phyloP scores from a whole-genome alignment of 2,329 filamentous ascomycete species.

The Fusarium begoniae region DNA sequence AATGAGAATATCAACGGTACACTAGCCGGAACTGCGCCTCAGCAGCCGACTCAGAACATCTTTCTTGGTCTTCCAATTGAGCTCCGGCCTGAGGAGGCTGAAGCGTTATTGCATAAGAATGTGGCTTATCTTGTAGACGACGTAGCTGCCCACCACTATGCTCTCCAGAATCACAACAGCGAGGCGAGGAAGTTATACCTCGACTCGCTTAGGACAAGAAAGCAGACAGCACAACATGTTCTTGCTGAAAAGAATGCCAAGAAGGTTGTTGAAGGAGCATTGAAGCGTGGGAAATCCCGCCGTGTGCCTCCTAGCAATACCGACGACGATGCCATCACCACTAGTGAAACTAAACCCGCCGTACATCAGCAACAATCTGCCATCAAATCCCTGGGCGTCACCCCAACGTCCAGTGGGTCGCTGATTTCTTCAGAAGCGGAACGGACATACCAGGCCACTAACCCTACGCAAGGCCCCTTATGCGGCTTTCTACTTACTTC shows the following conservation, averaged over 20 bases:
- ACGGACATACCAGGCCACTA: conserved; percentile 7
- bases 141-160: conserved; percentile 71
- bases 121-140: conserved; percentile 86
- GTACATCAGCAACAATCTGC: conserved; percentile 17
- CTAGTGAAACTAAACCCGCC: conserved; percentile 31
- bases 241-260: conserved; percentile 52
- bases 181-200: conserved; percentile 71
- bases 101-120: conserved; percentile 79
- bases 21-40: conserved; percentile 86
- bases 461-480: conserved; percentile 60
- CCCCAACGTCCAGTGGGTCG: conserved; percentile 49
- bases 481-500: conserved; percentile 81
- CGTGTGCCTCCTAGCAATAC: conserved; percentile 1
- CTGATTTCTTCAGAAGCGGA: conserved; percentile 40
- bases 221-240: conserved; percentile 52
- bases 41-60: conserved; percentile 93
- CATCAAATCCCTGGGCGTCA: conserved; percentile 44
- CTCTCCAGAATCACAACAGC: conserved; percentile 66
- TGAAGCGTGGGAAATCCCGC: conserved; percentile 26
- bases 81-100: conserved; percentile 89
- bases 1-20: conserved; percentile 86
- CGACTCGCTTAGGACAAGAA: conserved; percentile 60
- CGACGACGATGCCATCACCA: conserved; percentile 25
- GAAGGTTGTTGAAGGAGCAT: conserved; percentile 45
- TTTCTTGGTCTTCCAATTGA: conserved; percentile 90